Percentiles rank a stretch among this genome's conserved stretches.
phyloP scores from a whole-genome alignment of 164 flowering plant genomes.

The Magnolia kwangsiensis region DNA sequence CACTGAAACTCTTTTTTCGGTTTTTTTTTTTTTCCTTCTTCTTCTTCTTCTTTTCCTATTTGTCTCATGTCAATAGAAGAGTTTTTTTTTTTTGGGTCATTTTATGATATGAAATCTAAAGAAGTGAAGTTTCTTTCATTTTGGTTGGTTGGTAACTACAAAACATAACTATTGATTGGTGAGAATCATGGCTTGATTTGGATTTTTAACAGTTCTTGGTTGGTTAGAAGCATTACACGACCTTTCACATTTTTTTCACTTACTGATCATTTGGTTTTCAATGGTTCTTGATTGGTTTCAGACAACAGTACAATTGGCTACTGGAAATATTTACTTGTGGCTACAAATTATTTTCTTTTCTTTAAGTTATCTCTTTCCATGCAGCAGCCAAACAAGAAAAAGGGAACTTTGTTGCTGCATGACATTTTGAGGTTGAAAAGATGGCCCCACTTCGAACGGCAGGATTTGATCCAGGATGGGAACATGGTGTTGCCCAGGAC shows the following conservation, averaged over 20 bases:
- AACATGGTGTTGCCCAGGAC: constrained; percentile 81
- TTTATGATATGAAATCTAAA: no score
- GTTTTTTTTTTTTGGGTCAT: no score
- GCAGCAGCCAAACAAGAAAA: constrained; percentile 9
- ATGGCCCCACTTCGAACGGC: constrained; percentile 46
- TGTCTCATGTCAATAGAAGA: no score
- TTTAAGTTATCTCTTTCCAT: background rate
- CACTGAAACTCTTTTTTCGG: no score
- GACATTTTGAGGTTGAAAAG: constrained; percentile 20
- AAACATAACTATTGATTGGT: no score
- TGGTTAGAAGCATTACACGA: no score
- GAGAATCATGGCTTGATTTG: no score
- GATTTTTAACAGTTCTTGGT: no score
- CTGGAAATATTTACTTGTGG: background rate
- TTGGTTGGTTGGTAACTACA: no score
- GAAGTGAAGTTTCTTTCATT: no score
- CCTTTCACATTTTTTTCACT: background rate
- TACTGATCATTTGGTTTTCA: background rate
- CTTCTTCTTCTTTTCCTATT: no score
- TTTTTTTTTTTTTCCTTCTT: no score
- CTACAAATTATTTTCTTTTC: background rate
- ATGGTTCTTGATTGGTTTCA: background rate
- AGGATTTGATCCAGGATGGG: constrained; percentile 86
- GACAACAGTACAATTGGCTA: background rate
- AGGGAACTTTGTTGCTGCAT: constrained; percentile 5